Evolutionary conservation across 495 filamentous ascomycete species (phyloP), one percentile per base, ranked within the genome.

Genomic region (Terfezia boudieri): DNA sequence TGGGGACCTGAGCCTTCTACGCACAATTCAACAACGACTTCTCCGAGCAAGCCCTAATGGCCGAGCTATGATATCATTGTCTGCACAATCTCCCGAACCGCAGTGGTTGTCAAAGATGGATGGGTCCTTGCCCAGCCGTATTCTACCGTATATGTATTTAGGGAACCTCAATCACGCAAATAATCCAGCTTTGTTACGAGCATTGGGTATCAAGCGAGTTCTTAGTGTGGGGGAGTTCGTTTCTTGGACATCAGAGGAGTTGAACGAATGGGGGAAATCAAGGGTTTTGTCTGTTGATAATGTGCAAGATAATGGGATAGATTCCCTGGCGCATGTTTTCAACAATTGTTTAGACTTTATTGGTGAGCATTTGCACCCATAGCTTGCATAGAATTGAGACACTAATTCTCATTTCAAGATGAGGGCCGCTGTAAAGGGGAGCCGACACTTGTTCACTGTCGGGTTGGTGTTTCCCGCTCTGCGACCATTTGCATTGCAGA

Each of bases 401-500:
- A 10, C 43, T 26, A 36, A 16, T 48, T 2, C 16, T 65, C 48
- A 59, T 35, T 2, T 50, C 38, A 59, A 94, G 88, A 82, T 32
- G 74, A 79, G 61, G 86, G 89, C 38, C 83, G 81, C 60, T 64
- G 63, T 43, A 80, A 84, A 46, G 76, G 78, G 20, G 81, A 75
- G 6, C 86, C 89, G n/a, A 94, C 90, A 1, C 72, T 98, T 49
- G 90, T 98, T 26, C 90, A 98, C 67, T 98, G 90, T 66, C 81
- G 92, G 11, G 90, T 98, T 48, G 90, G 90, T 50, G 90, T 98
- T 56, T 94, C 87, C 17, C 75, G 90, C 56, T 89, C 83, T 51
- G 90, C 90, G 20, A 98, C 90, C 8, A 94, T 98, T 64, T 96
- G 90, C 69, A 96, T 98, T 62, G 90, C 90, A 36, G 88, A 95